These are phyloP conservation scores for Tuber umbilicatum DNA, from an alignment of 495 filamentous ascomycete species.

Conservation along the genomic window DNA sequence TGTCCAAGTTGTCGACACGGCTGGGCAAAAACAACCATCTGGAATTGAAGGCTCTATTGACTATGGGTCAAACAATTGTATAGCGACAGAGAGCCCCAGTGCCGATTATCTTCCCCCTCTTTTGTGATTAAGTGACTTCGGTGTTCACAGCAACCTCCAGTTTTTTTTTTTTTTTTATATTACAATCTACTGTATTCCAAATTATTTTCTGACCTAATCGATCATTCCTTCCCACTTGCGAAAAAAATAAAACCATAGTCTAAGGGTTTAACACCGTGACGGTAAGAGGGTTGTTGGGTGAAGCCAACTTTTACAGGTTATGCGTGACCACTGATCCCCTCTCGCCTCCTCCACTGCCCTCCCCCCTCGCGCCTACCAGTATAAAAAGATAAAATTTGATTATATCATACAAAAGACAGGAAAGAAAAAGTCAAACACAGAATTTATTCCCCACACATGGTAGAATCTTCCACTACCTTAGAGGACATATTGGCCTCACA, in stretches of 20 bases:
- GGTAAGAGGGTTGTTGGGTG: not conserved
- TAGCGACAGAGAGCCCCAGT: not conserved
- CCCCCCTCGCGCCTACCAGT: not conserved
- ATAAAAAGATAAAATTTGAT: not conserved
- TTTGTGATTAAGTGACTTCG: not conserved
- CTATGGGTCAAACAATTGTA: not conserved
- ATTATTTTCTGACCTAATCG: too few species aligned
- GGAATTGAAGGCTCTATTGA: not conserved
- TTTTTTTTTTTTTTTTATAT: not conserved
- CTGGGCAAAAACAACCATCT: not conserved
- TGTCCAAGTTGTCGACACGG: not conserved
- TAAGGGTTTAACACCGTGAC: not conserved
- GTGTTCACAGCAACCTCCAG: not conserved
- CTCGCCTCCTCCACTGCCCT: not conserved
- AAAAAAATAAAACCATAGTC: not conserved
- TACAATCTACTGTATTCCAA: too few species aligned
- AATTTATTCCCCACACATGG: not conserved
- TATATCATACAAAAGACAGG: not conserved
- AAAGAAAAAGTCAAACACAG: not conserved
- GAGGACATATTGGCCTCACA: slow-evolving; percentile 8
- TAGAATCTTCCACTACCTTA: not conserved
- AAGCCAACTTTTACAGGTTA: not conserved
- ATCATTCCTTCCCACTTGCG: not conserved
- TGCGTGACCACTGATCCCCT: not conserved
- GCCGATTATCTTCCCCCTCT: not conserved